Evolutionary conservation across 805 yeast genomes (phyloP).

Genomic region (Barnettozyma wickerhamii): DNA sequence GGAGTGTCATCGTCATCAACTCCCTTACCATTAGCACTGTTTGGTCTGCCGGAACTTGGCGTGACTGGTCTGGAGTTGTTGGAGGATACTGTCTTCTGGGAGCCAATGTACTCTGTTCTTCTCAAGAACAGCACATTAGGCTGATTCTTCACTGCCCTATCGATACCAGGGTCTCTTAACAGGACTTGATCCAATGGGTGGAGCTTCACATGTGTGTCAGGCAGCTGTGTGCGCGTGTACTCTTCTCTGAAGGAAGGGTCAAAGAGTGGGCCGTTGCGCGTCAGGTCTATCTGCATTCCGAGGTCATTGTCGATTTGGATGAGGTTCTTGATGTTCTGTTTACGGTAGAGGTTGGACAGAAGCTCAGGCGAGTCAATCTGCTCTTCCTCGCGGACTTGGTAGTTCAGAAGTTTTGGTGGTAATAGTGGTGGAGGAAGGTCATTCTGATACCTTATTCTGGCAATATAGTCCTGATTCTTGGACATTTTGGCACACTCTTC

Average conservation of each 20-base stretch:
- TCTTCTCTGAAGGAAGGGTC: slow-evolving; percentile 37
- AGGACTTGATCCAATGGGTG: slow-evolving; percentile 77
- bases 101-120: slow-evolving; percentile 81
- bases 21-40: not conserved
- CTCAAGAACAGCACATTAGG: slow-evolving; percentile 71
- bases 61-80: slow-evolving; percentile 20
- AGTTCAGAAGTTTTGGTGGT: slow-evolving; percentile 77
- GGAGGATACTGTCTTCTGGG: slow-evolving; percentile 4
- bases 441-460: slow-evolving; percentile 78
- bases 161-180: slow-evolving; percentile 70
- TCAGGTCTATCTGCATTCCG: slow-evolving; percentile 76
- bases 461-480: slow-evolving; percentile 68
- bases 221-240: not conserved
- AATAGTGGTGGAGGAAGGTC: slow-evolving; percentile 90
- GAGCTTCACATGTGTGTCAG: slow-evolving; percentile 36
- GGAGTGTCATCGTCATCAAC: slow-evolving; percentile 40
- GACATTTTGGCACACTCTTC: slow-evolving; percentile 28
- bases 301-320: slow-evolving; percentile 55
- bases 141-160: slow-evolving; percentile 30
- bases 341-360: slow-evolving; percentile 64
- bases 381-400: slow-evolving; percentile 36
- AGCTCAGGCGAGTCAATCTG: slow-evolving; percentile 48
- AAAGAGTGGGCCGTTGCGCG: slow-evolving; percentile 61
- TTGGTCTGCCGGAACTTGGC: slow-evolving; percentile 16
- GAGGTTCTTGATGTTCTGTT: slow-evolving; percentile 60